phyloP scores from a whole-genome alignment of 768 basidiomycete species.

The Hysterangium stoloniferum region DNA sequence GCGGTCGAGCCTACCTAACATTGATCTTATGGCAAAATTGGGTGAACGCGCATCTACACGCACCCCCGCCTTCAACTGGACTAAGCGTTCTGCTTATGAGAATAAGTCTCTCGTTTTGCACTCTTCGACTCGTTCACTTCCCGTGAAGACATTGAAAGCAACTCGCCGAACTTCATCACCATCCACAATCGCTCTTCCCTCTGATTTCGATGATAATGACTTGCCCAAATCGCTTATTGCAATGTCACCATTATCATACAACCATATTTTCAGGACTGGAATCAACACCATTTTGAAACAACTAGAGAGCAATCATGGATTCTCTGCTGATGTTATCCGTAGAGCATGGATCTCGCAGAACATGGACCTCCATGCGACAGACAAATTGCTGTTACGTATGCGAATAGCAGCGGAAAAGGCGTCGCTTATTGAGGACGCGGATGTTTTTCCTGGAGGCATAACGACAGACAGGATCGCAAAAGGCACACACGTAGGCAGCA shows the following conservation, averaged over 20 bases:
- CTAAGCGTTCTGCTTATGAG: not conserved
- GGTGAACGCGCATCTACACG: not conserved
- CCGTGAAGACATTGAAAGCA: not conserved
- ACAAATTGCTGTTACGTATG: not conserved
- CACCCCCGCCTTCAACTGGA: not conserved
- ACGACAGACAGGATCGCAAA: not conserved
- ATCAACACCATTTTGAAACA: slow-evolving; percentile 25
- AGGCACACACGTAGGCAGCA: not conserved
- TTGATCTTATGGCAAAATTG: not conserved
- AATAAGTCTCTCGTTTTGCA: not conserved
- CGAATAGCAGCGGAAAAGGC: slow-evolving; percentile 3
- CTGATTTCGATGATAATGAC: not conserved
- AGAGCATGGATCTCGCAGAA: slow-evolving; percentile 1
- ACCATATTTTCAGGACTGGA: slow-evolving; percentile 22
- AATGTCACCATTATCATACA: slow-evolving; percentile 15
- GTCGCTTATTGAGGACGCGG: not conserved
- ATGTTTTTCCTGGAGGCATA: not conserved
- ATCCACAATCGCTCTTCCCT: not conserved
- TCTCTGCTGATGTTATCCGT: slow-evolving; percentile 33
- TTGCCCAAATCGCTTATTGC: not conserved
- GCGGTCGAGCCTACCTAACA: not conserved
- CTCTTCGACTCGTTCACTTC: not conserved
- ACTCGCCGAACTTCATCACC: not conserved
- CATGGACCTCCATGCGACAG: slow-evolving; percentile 3
- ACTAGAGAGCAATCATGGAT: slow-evolving; percentile 41